Percentiles rank a stretch among this genome's conserved stretches.
phyloP scores from a whole-genome alignment of 1,139 yeast genomes.

The Candida frijolesensis region DNA sequence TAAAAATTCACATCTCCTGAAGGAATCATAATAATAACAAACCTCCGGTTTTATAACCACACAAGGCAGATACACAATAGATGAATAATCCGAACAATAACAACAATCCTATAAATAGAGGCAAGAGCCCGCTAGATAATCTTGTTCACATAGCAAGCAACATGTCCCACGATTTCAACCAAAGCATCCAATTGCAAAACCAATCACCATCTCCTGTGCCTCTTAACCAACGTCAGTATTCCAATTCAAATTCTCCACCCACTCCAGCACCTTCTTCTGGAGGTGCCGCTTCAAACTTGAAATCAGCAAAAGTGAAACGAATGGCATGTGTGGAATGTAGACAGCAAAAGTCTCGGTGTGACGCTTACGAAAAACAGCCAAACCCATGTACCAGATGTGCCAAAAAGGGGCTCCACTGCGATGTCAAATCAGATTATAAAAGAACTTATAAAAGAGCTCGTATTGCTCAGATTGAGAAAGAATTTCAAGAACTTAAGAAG shows the following conservation, averaged over 20 bases:
- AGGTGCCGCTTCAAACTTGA: constrained; percentile 8
- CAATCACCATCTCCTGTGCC: constrained; percentile 17
- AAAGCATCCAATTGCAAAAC: constrained; percentile 28
- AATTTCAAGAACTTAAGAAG: constrained; percentile 67
- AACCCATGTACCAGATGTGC: constrained; percentile 82
- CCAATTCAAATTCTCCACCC: constrained; percentile 8
- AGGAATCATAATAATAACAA: not conserved
- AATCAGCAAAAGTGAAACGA: constrained; percentile 44
- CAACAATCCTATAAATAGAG: constrained; percentile 2
- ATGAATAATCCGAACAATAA: not conserved
- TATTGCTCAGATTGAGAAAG: constrained; percentile 80
- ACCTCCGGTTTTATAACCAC: not conserved
- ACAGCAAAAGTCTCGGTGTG: constrained; percentile 90
- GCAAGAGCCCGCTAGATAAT: constrained; percentile 34
- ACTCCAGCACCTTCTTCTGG: constrained; percentile 11
- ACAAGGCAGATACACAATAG: not conserved
- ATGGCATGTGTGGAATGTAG: constrained; percentile 96
- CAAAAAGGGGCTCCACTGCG: constrained; percentile 70
- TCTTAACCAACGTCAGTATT: constrained; percentile 5
- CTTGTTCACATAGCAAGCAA: constrained; percentile 47
- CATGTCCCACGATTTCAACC: constrained; percentile 45
- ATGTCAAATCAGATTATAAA: constrained; percentile 77
- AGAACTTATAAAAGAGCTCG: constrained; percentile 88
- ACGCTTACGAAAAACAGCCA: constrained; percentile 77
- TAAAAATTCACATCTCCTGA: constrained; percentile 1